phyloP scores from a whole-genome alignment of 1,139 yeast species.

The Pichia cactophila region DNA sequence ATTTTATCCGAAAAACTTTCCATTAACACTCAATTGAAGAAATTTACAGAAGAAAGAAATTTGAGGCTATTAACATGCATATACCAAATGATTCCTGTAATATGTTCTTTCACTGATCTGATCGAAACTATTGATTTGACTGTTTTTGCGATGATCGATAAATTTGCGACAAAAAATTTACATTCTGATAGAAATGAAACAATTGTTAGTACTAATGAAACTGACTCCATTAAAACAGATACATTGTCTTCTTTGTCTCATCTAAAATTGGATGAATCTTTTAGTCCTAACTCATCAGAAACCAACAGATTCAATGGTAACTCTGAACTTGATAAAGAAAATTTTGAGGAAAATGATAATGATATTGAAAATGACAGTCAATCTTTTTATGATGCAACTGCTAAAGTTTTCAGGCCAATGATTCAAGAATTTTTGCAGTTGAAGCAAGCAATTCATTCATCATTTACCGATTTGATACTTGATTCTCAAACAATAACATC shows the following conservation, averaged over 20 bases:
- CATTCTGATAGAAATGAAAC: constrained; percentile 15
- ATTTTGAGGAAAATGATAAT: constrained; percentile 4
- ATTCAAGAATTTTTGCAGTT: constrained; percentile 67
- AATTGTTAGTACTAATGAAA: constrained; percentile 6
- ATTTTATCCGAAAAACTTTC: constrained; percentile 32
- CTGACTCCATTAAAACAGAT: neutral
- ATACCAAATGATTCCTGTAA: constrained; percentile 44
- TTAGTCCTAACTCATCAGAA: neutral
- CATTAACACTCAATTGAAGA: constrained; percentile 26
- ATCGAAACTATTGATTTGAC: constrained; percentile 60
- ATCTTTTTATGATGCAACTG: constrained; percentile 27
- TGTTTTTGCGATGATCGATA: constrained; percentile 34
- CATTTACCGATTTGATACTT: constrained; percentile 52
- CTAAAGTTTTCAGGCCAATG: constrained; percentile 42
- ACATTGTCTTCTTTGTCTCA: neutral
- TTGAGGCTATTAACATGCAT: constrained; percentile 45
- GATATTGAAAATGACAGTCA: constrained; percentile 17
- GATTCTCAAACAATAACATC: constrained; percentile 65
- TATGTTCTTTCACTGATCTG: constrained; percentile 44
- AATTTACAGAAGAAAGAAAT: constrained; percentile 40
- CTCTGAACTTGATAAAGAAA: constrained; percentile 6
- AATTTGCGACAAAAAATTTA: constrained; percentile 14
- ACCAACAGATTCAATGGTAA: neutral
- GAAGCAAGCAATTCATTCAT: constrained; percentile 68
- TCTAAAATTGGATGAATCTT: neutral